Evolutionary conservation across 768 basidiomycete genomes (phyloP).

Genomic region (Russula abietina): DNA sequence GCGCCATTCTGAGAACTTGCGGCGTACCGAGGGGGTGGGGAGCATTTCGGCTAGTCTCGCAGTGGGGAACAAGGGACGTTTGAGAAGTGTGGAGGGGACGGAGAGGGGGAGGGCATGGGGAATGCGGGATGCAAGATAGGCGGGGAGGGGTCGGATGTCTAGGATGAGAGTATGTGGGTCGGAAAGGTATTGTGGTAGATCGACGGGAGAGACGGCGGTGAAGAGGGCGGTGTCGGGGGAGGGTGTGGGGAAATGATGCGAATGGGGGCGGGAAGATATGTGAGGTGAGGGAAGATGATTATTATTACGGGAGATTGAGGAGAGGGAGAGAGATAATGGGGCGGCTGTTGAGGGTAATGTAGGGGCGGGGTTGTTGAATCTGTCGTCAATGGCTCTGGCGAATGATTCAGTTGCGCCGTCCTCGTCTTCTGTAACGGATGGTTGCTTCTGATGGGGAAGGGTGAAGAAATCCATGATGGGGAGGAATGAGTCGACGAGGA

Average conservation of each 20-base stretch:
- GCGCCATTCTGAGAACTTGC: slow-evolving; percentile 55
- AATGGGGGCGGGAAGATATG: slow-evolving; percentile 8
- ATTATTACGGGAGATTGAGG: slow-evolving; percentile 13
- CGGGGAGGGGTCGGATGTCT: slow-evolving; percentile 83
- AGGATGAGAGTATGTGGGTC: slow-evolving; percentile 55
- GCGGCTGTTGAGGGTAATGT: slow-evolving; percentile 27
- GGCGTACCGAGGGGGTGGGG: slow-evolving; percentile 50
- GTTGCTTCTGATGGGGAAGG: slow-evolving; percentile 19
- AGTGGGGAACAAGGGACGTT: slow-evolving; percentile 81
- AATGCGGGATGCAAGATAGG: slow-evolving; percentile 60
- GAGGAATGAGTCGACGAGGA: background rate
- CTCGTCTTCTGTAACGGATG: slow-evolving; percentile 14
- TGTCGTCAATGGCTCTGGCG: slow-evolving; percentile 47
- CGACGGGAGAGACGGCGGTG: slow-evolving; percentile 27
- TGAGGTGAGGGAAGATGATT: slow-evolving; percentile 21
- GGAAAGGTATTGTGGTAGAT: slow-evolving; percentile 32
- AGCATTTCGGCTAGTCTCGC: slow-evolving; percentile 75
- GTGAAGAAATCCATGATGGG: slow-evolving; percentile 27
- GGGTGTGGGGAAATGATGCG: slow-evolving; percentile 14
- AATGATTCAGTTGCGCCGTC: slow-evolving; percentile 39
- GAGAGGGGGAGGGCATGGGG: slow-evolving; percentile 73
- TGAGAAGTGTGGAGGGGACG: slow-evolving; percentile 90
- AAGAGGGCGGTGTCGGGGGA: slow-evolving; percentile 23
- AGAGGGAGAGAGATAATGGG: slow-evolving; percentile 29
- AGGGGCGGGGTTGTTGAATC: slow-evolving; percentile 34